Evolutionary conservation across 2,329 filamentous ascomycete genomes (phyloP), one percentile per base, ranked within the genome.

Genomic region (Bertia moriformis): DNA sequence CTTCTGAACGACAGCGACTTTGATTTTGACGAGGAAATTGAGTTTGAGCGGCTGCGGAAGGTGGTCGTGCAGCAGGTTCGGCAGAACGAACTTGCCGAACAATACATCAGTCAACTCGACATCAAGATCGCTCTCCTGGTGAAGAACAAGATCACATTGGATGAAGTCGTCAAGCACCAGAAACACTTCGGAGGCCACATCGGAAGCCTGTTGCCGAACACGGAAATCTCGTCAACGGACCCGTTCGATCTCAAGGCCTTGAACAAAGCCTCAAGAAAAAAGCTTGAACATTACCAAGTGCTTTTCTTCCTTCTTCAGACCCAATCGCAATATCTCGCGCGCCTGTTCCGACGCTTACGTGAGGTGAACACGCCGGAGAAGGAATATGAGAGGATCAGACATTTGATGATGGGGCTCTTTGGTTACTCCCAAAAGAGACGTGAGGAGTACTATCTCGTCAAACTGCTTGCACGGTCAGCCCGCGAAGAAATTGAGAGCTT

Each of bases 71-170:
- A 96, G 54, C 88, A 96, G 54, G 91, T 98, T 7, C 81, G 89
- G 37, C 88, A 95, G 50, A 98, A 98, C 52, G 91, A 98, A 61
- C 79, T 93, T 66, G 76, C 93, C 29, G 91, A 98, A 60, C 87
- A 95, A 55, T 98, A 98, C 53, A 94, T 98, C 48, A 88, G 94
- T 50, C 91, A 98, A 55, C 73, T 98, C 24, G 93, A 98, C 54
- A 94, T 98, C 67, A 98, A 98, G 64, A 98, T 98, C 56, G 91
- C 91, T 1, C 72, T 98, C 3, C 70, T 98, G 14, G 91, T 98
- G 51, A 96, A 96, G 70, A 98, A 98, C 72, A 98, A 98, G 61
- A 98, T 98, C 52, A 96, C 91, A 0, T 70, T 98, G 3, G 91
- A 98, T 53, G 93, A 98, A 60, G 91, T 98, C 19, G 84, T 98